A percentile compares a stretch with the other conserved stretches of the same genome.
These are phyloP conservation scores for Trichoderma koningii DNA, from an alignment of 2,329 filamentous ascomycete genomes.

Conservation along the genomic window DNA sequence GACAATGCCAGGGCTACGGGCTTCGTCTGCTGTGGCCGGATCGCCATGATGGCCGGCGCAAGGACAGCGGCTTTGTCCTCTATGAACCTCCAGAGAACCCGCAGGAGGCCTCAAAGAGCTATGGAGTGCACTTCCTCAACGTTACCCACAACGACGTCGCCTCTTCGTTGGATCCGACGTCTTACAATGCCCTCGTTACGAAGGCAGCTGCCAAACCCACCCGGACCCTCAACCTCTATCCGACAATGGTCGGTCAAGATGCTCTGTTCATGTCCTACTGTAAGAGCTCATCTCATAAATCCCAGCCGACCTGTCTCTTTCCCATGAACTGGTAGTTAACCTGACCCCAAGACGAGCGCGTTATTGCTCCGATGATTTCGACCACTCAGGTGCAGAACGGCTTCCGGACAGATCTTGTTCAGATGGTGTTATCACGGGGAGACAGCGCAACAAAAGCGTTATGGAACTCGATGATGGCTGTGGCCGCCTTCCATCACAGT, in stretches of 20 bases:
- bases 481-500: constrained; percentile 47
- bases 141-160: constrained; percentile 43
- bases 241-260: constrained; percentile 27
- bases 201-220: constrained; percentile 8
- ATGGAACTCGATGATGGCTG: constrained; percentile 48
- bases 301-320: neutral
- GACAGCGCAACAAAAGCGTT: constrained; percentile 43
- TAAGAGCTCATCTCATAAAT: constrained; percentile 14
- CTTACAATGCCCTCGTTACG: constrained; percentile 9
- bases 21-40: constrained; percentile 52
- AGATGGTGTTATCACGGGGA: constrained; percentile 46
- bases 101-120: constrained; percentile 35
- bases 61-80: constrained; percentile 24
- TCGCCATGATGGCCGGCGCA: constrained; percentile 47
- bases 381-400: constrained; percentile 51
- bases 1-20: constrained; percentile 48
- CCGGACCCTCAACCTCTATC: constrained; percentile 27
- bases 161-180: constrained; percentile 1
- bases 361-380: constrained; percentile 49
- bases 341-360: constrained; percentile 40
- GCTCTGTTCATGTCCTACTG: constrained; percentile 33
- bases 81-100: constrained; percentile 24
- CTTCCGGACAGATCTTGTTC: constrained; percentile 49
- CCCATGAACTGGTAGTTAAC: neutral
- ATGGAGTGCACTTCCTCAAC: constrained; percentile 45